These are phyloP conservation scores for Omphalea diandra DNA, from an alignment of 441 rosid genomes.

Conservation along the genomic window DNA sequence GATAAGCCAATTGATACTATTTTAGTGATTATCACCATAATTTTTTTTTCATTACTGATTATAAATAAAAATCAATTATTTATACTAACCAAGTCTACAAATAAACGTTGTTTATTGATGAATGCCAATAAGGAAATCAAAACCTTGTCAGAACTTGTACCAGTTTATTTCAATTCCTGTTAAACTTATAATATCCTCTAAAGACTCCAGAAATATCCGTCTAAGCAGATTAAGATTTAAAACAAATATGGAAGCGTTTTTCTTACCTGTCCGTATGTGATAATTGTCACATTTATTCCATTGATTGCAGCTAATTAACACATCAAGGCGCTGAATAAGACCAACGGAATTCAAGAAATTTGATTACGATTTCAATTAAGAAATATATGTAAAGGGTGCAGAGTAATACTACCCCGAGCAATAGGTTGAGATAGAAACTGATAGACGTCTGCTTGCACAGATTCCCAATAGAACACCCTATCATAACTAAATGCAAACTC, in stretches of 20 bases:
- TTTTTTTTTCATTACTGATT: too few relatives aligned
- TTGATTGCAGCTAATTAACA: constrained; percentile 54
- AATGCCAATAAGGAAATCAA: background rate
- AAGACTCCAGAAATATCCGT: too few relatives aligned
- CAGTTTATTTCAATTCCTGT: background rate
- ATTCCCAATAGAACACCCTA: constrained; percentile 42
- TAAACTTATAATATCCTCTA: too few relatives aligned
- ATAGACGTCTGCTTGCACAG: constrained; percentile 56
- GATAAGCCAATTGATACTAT: too few relatives aligned
- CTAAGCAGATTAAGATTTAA: too few relatives aligned
- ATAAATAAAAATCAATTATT: too few relatives aligned
- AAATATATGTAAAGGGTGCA: too few relatives aligned
- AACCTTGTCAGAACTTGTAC: background rate
- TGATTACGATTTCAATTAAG: too few relatives aligned
- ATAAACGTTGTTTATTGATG: too few relatives aligned
- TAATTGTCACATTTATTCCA: constrained; percentile 73
- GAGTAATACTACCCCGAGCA: constrained; percentile 67
- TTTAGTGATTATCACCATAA: too few relatives aligned
- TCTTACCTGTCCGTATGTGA: constrained; percentile 84
- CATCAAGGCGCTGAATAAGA: constrained; percentile 1
- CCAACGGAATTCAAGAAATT: background rate
- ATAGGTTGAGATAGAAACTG: constrained; percentile 67
- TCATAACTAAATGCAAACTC: constrained; percentile 50
- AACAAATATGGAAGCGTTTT: too few relatives aligned
- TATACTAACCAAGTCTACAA: too few relatives aligned